Percentiles rank a stretch among this genome's conserved stretches.
These are phyloP conservation scores for Irpex sp. DNA, from an alignment of 1,284 basidiomycete genomes.

Conservation along the genomic window DNA sequence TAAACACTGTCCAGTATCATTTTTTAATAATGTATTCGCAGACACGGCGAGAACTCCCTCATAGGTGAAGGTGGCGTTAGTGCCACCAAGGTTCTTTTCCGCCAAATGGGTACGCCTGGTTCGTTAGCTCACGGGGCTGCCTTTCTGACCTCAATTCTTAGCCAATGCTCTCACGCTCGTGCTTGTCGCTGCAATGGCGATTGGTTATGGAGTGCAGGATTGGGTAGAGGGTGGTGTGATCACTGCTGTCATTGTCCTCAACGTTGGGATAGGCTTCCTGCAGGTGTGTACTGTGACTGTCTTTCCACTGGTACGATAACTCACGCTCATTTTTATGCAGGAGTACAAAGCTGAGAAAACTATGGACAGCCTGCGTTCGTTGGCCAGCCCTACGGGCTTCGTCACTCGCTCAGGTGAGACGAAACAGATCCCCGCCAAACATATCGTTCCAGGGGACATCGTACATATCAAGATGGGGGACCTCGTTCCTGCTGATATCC, in stretches of 20 bases:
- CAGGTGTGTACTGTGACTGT: neutral
- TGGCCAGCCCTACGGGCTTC: constrained; percentile 60
- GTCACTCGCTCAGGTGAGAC: constrained; percentile 53
- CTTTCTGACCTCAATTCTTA: neutral
- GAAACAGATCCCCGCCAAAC: constrained; percentile 47
- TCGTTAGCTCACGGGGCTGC: neutral
- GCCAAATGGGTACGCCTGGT: neutral
- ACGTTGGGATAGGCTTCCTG: constrained; percentile 15
- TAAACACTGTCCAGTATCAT: neutral
- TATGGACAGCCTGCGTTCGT: constrained; percentile 51
- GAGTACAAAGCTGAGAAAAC: constrained; percentile 56
- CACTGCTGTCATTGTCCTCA: constrained; percentile 6
- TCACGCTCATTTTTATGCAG: constrained; percentile 40
- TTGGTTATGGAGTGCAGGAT: constrained; percentile 13
- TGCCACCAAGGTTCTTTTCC: neutral
- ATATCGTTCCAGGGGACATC: constrained; percentile 64
- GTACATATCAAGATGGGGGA: constrained; percentile 55
- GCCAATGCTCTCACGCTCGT: constrained; percentile 13
- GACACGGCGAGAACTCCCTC: neutral
- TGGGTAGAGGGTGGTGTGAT: constrained; percentile 18
- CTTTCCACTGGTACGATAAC: constrained; percentile 21
- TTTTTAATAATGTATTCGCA: neutral
- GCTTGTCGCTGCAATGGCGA: constrained; percentile 11
- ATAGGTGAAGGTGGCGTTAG: neutral
- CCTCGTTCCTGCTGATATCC: constrained; percentile 57